These are phyloP conservation scores for Chrysochromulina parva DNA, from an alignment of 78 protist species.

Conservation along the genomic window DNA sequence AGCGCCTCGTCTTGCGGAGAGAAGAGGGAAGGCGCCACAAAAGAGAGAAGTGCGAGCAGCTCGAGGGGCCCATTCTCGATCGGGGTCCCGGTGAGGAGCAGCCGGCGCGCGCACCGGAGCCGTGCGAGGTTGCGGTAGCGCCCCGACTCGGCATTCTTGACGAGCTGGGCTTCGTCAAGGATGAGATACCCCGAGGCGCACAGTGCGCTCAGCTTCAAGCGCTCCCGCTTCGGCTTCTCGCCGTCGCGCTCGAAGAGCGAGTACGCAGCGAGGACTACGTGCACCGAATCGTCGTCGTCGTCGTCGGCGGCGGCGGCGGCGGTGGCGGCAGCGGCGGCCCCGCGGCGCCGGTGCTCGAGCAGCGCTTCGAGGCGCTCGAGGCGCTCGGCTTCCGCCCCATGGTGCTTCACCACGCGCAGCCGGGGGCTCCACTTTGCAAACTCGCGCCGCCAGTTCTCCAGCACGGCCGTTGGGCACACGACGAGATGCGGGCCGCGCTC, in stretches of 20 bases:
- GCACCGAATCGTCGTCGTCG: not conserved
- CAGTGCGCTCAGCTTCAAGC: not conserved
- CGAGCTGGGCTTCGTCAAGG: not conserved
- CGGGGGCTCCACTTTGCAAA: not conserved
- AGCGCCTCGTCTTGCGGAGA: not conserved
- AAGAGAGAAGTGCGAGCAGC: not conserved
- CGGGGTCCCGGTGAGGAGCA: constrained; percentile 97
- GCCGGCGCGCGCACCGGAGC: constrained; percentile 80
- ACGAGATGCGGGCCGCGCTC: constrained; percentile 68
- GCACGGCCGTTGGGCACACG: constrained; percentile 57
- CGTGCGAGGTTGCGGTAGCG: constrained; percentile 38
- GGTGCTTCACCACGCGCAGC: not conserved
- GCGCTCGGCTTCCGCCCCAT: no score
- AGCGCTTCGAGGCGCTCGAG: no score
- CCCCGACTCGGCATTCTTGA: not conserved
- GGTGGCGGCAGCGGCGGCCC: not conserved
- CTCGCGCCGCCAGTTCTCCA: constrained; percentile 67
- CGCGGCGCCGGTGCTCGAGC: no score
- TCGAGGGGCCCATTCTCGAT: constrained; percentile 72
- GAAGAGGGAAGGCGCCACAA: not conserved
- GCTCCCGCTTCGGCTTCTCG: not conserved
- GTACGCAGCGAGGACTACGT: not conserved
- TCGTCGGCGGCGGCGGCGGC: not conserved
- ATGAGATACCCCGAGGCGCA: not conserved
- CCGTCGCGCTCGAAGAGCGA: not conserved